Conservation (phyloP, 768 basidiomycete species). For the Exidia glandulosa region DNA sequence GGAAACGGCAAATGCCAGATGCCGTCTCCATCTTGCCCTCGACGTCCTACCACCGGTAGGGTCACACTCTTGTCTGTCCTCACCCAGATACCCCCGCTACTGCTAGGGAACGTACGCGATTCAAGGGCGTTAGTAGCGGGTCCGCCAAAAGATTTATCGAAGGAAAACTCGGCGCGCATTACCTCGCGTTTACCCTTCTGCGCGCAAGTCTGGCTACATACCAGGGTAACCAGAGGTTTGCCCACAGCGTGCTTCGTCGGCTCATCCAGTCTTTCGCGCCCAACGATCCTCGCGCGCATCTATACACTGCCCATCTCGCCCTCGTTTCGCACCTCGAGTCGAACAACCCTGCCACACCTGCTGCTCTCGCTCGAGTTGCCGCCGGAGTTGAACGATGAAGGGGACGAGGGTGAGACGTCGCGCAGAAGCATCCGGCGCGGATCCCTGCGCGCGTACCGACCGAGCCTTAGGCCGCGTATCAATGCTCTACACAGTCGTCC, state of each 20-base stretch:
- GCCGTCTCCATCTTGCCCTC: no score
- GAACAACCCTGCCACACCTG: not conserved
- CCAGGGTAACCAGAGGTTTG: not conserved
- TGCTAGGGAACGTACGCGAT: not conserved
- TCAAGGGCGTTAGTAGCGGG: not conserved
- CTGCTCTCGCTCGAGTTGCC: constrained; percentile 9
- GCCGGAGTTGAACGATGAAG: not conserved
- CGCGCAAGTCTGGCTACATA: not conserved
- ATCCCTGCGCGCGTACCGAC: not conserved
- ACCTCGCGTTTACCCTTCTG: not conserved
- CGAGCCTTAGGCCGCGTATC: constrained; percentile 13
- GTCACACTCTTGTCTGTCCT: no score
- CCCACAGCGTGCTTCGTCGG: not conserved
- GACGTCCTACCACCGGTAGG: no score
- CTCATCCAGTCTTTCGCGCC: not conserved
- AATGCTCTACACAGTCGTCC: constrained; percentile 49
- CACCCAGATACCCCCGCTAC: no score
- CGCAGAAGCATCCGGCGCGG: not conserved
- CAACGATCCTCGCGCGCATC: not conserved
- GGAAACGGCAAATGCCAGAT: no score
- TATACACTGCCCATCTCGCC: not conserved
- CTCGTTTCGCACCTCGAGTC: not conserved
- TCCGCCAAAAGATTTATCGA: not conserved
- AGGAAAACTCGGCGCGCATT: not conserved
- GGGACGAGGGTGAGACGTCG: constrained; percentile 1